Percentiles rank a stretch among this genome's conserved stretches.
phyloP scores from a whole-genome alignment of 441 rosid species.

The Pelargonium citronellum region DNA sequence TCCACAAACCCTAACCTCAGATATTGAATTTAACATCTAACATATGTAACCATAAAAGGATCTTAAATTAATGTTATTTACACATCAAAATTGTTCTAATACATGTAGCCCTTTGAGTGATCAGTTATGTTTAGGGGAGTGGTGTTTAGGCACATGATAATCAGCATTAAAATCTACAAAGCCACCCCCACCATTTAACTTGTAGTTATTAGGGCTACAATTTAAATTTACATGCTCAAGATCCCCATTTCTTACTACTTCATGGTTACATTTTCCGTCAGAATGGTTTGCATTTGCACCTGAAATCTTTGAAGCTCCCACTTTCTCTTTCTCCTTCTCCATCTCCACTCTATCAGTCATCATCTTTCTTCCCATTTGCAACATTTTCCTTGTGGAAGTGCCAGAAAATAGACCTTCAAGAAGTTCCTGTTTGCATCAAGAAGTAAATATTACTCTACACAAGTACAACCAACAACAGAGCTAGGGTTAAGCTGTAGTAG shows the following conservation, averaged over 20 bases:
- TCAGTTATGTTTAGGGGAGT: constrained; percentile 42
- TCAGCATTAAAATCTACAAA: constrained; percentile 41
- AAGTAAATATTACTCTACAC: background rate
- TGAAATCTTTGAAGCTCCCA: constrained; percentile 30
- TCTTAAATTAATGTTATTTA: constrained; percentile 9
- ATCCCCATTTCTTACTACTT: constrained; percentile 21
- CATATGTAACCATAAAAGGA: too few species aligned
- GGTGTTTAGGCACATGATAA: constrained; percentile 40
- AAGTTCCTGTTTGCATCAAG: constrained; percentile 25
- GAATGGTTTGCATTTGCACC: constrained; percentile 35
- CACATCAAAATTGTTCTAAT: constrained; percentile 15
- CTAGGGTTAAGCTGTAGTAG: too few species aligned
- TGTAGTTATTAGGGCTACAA: constrained; percentile 8
- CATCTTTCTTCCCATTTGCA: constrained; percentile 35
- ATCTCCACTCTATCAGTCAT: constrained; percentile 8
- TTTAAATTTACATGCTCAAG: constrained; percentile 19
- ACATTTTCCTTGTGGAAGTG: constrained; percentile 17
- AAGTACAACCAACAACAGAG: background rate
- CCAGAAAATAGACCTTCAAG: constrained; percentile 15
- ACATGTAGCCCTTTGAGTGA: constrained; percentile 11
- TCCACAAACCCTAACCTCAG: constrained; percentile 11
- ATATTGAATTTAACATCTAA: background rate
- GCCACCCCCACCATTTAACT: constrained; percentile 18
- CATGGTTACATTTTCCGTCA: constrained; percentile 31
- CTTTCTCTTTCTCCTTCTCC: constrained; percentile 2